Conservation (phyloP, 192 early-diverging fungal species). For the Coemansia sp. region DNA sequence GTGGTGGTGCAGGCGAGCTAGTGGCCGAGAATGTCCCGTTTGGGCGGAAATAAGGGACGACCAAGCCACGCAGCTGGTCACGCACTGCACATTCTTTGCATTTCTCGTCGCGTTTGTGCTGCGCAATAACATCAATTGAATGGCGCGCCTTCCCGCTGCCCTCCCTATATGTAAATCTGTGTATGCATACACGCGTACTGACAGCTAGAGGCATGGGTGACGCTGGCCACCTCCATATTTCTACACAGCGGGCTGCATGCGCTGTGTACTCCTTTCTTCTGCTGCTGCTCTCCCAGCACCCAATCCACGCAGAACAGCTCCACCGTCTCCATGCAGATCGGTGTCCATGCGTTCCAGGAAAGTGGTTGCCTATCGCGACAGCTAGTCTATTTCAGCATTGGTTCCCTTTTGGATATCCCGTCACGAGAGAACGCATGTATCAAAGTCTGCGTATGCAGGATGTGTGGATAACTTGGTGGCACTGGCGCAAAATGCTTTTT, state of each 20-base stretch:
- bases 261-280: neutral
- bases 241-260: neutral
- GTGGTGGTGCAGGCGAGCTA: neutral
- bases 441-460: constrained; percentile 10
- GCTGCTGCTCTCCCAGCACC: neutral
- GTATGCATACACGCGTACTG: neutral
- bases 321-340: constrained; percentile 1
- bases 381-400: neutral
- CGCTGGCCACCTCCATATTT: neutral
- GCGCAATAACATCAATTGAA: constrained; percentile 14
- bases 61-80: constrained; percentile 37
- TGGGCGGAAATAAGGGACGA: constrained; percentile 20
- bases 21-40: constrained; percentile 5
- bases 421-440: neutral
- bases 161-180: neutral
- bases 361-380: neutral
- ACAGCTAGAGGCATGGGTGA: neutral
- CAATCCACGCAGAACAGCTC: neutral
- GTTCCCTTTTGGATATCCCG: neutral
- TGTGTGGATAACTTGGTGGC: constrained; percentile 15
- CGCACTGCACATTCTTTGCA: constrained; percentile 9
- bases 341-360: constrained; percentile 8
- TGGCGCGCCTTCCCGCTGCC: constrained; percentile 1
- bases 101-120: constrained; percentile 5
- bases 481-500: neutral